These are phyloP conservation scores for Metroxylon sagu DNA, from an alignment of 176 grass and related monocot species.

Conservation along the genomic window DNA sequence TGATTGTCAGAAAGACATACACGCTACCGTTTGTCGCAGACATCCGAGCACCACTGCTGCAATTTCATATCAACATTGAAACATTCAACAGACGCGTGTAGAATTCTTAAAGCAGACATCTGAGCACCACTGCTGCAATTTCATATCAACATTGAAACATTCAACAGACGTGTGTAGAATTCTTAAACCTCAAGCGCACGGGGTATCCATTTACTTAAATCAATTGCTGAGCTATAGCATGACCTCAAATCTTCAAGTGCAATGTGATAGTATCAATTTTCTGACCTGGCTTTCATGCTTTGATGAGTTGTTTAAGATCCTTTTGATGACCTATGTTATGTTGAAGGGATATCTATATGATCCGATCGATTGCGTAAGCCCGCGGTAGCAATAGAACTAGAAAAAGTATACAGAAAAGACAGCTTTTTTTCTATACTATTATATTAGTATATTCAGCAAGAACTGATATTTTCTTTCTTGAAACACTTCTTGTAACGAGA, in stretches of 20 bases:
- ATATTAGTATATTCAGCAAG: no score
- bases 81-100: not conserved
- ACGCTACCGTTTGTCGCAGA: conserved; percentile 32
- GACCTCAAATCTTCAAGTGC: not conserved
- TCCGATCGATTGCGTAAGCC: no score
- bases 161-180: not conserved
- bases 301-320: no score
- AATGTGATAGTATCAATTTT: not conserved
- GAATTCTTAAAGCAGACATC: conserved; percentile 2
- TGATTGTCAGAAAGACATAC: conserved; percentile 62
- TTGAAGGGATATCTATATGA: no score
- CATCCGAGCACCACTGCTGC: conserved; percentile 25
- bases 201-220: no score
- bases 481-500: not conserved
- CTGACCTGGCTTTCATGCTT: no score
- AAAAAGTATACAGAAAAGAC: no score
- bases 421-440: no score
- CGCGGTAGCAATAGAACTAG: no score
- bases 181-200: not conserved
- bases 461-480: conserved; percentile 1
- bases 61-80: conserved; percentile 15
- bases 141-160: not conserved
- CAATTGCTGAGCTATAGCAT: no score
- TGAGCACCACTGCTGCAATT: conserved; percentile 28
- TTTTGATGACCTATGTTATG: no score